A percentile compares a stretch with the other conserved stretches of the same genome.
These are phyloP conservation scores for Penicillium sp. DNA, from an alignment of 2,329 filamentous ascomycete genomes.

Conservation along the genomic window DNA sequence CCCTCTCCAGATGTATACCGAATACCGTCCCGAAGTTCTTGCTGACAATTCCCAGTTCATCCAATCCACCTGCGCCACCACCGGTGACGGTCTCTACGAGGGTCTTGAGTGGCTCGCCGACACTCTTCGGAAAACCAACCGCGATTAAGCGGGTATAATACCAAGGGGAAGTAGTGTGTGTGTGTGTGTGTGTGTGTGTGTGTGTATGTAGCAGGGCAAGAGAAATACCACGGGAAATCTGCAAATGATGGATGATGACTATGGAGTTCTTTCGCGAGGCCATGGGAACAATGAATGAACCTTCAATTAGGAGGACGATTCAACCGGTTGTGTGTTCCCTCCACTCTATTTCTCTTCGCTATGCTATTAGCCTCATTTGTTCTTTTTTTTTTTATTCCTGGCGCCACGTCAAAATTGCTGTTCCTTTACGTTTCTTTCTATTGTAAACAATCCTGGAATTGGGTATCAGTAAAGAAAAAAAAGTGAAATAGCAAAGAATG, in stretches of 20 bases:
- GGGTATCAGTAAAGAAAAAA: neutral
- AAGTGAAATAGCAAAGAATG: neutral
- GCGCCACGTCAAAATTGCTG: conserved; percentile 34
- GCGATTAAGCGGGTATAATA: conserved; percentile 45
- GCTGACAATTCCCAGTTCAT: conserved; percentile 69
- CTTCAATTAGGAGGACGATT: conserved; percentile 27
- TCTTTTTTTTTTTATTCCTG: conserved; percentile 34
- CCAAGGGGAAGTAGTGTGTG: conserved; percentile 17
- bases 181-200: conserved; percentile 2
- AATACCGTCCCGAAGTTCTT: neutral
- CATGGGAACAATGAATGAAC: conserved; percentile 22
- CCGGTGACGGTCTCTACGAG: conserved; percentile 98
- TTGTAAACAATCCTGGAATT: conserved; percentile 4
- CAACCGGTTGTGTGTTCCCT: conserved; percentile 37
- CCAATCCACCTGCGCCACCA: conserved; percentile 98
- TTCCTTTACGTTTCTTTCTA: conserved; percentile 18
- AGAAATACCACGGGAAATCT: conserved; percentile 35
- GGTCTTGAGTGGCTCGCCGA: conserved; percentile 92
- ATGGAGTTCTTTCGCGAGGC: conserved; percentile 35
- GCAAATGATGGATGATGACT: conserved; percentile 39
- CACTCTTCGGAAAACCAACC: conserved; percentile 71
- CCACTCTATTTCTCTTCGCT: conserved; percentile 40
- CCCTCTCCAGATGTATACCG: conserved; percentile 18
- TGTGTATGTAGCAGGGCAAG: conserved; percentile 25
- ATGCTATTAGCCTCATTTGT: conserved; percentile 44